Base-by-base conservation (phyloP, 2,329 filamentous ascomycete species). In the Trichoderma lentiforme region DNA sequence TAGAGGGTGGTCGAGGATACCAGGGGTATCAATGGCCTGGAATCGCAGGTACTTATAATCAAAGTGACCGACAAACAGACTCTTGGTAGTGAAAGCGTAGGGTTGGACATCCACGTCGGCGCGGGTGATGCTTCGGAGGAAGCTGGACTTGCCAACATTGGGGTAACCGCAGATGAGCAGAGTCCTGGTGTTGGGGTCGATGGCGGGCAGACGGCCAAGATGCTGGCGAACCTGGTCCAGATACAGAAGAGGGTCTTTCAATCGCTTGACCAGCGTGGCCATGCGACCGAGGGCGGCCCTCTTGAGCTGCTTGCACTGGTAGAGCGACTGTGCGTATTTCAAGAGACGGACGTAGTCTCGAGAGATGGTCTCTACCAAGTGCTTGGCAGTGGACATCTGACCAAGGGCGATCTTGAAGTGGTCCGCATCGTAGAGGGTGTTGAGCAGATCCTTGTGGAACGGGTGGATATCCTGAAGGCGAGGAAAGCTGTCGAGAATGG, bases 281-380 rank as follows among this genome's bases (percentile, higher is more conserved):
- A 99, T 98, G 80, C 96, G 94, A 86, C 96, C 96, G 68, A 99
- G 89, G 9, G 93, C 97, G 66, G 97, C 96, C 75, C 93, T 89
- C 90, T 99, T 99, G 79, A 99, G 90, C 86, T 98, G 95, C 86
- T 99, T 99, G 89, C 95, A 98, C 86, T 99, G 96, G 86, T 95
- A 99, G 75, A 99, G 88, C 79, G 91, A 97, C 86, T 97, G 95
- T 70, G 94, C 95, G 85, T 99, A 98, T 87, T 97, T 97, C 76
- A 83, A 77, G 60, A 99, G 89, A 76, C 96, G 93, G 74, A 99
- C 94, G 80, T 99, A 99, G 82, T 99, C 96, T 80, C 96, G 90
- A 73, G 93, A 92, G 74, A 99, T 96, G 70, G 95, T 97, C 87
- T 99, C 96, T 71, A 99, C 97, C 75, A 98, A 86, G 79, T 97